Base-by-base conservation (phyloP, 306 rosid genomes). In the Dicorynia guianensis region DNA sequence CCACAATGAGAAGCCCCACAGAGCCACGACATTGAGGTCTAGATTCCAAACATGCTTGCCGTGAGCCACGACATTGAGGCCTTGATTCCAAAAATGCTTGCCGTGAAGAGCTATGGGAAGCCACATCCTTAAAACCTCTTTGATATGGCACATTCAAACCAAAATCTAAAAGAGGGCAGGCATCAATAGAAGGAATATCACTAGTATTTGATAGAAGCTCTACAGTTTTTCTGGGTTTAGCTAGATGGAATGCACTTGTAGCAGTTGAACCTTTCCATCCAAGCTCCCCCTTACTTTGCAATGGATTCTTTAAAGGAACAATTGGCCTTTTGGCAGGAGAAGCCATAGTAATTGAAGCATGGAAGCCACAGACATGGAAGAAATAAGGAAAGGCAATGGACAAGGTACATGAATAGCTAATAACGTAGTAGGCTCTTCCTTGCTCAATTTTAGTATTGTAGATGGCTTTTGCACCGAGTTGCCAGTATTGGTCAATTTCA, bases 181-280 rank as follows among this genome's bases (percentile, higher is more conserved):
- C 42, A 66, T 85, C 91, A 79, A 71, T 78, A 59, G 82, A 58
- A 63, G 87, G 59, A 10, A 47, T 49, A 77, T 85, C 93, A 42
- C 54, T 75, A 25, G 81, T 72, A 76, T 38, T 76, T 46, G 76
- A 81, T 12, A 71, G 54, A 43, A 49, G 67, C 77, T 91, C 98
- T 2, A 79, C 52, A 77, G 66, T 83, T 73, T 89, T 96, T 74
- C 97, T 85, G 48, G 96, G 99, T 77, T 96, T 98, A 15, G 99
- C 98, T 7, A 96, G 96, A 11, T 97, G 89, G 73, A 96, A 92
- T 63, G 99, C 99, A 80, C 99, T 96, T 36, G 97, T 96, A 61
- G 96, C 97, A 62, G 99, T 95, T 10, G 99, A 90, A 8, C 99
- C 99, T 80, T 92, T 95, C 99, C 98, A 96, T 69, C 98, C 97